Evolutionary conservation across 78 protist species (phyloP), one percentile per base, ranked within the genome.

Genomic region (Chrysochromulina parva): DNA sequence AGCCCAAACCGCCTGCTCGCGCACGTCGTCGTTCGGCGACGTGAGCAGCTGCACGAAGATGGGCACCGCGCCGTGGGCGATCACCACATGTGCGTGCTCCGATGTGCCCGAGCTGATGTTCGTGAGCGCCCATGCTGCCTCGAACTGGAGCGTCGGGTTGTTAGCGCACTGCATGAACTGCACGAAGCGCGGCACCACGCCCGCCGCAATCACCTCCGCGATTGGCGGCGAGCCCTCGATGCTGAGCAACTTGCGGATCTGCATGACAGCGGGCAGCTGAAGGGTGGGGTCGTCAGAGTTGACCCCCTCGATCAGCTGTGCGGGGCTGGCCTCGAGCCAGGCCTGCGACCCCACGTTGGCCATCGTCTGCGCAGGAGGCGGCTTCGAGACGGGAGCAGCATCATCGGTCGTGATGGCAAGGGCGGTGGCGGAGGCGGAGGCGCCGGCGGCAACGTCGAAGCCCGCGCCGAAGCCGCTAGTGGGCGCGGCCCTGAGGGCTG

Each of bases 101-200:
- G 99, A 86, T 24, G 96, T 93, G 48, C 99, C 99, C 0, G 98
- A 97, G 1, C 98, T 98, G 24, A 98, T 97, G 95, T 98, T 98
- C n/a, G 99, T 98, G 69, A 98, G 95, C 24, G 99, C 98, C 99
- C 99, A 98, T 2, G 98, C 98, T 1, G 98, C 96, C 93, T 98
- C 99, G 85, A 95, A 95, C 92, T 92, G 90, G 17, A 93, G 58
- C 53, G 4, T 26, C 54, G 60, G 54, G 78, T 88, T 73, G 50
- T 81, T 85, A 16, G 9, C 87, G 57, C 58, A 85, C 57, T 50
- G 26, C 28, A 98, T 93, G 69, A 98, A 96, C 57, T 96, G 58
- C 20, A 99, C 99, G 19, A 99, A 84, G 47, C 66, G 50, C 59
- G 99, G 98, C 6, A 99, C 99, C 13, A 93, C 94, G 38, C 97